Conservation (phyloP, 2,329 filamentous ascomycete genomes). For the Beauveria brongniartii region DNA sequence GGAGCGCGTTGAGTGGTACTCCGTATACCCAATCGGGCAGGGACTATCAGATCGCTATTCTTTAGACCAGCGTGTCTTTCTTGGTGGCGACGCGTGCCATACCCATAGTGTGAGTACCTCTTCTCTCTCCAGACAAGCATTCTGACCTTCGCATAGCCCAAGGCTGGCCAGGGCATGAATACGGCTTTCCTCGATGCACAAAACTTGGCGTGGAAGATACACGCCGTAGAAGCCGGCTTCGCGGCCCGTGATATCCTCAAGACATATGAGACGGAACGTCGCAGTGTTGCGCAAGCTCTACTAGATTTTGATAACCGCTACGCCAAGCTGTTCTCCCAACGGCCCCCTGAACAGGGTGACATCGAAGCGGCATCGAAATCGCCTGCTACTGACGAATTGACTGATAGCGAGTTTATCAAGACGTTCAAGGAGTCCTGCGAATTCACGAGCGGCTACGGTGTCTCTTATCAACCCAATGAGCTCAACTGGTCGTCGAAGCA, state of each 20-base stretch:
- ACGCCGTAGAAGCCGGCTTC: conserved; percentile 78
- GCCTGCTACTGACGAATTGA: conserved; percentile 18
- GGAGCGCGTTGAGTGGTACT: conserved; percentile 64
- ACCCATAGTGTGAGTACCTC: conserved; percentile 57
- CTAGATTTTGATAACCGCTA: conserved; percentile 84
- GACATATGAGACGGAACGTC: conserved; percentile 83
- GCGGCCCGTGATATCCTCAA: conserved; percentile 66
- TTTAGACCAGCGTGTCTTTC: conserved; percentile 60
- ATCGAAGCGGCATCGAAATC: conserved; percentile 55
- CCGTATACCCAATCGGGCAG: conserved; percentile 69
- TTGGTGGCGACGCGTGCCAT: conserved; percentile 72
- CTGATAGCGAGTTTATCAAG: conserved; percentile 72
- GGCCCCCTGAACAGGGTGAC: conserved; percentile 63
- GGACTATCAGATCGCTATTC: conserved; percentile 63
- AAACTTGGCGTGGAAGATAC: conserved; percentile 94
- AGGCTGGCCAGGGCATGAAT: conserved; percentile 75
- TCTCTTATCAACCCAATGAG: conserved; percentile 72
- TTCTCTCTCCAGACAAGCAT: conserved; percentile 38
- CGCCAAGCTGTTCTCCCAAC: conserved; percentile 79
- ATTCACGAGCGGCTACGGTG: conserved; percentile 87
- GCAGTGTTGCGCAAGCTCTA: conserved; percentile 74
- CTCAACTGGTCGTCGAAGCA: conserved; percentile 78
- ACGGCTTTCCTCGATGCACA: conserved; percentile 72
- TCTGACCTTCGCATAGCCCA: conserved; percentile 46
- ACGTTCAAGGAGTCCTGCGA: conserved; percentile 88